A percentile compares a stretch with the other conserved stretches of the same genome.
Conservation (phyloP, 2,329 filamentous ascomycete genomes). For the Arthrinium puccinioides region DNA sequence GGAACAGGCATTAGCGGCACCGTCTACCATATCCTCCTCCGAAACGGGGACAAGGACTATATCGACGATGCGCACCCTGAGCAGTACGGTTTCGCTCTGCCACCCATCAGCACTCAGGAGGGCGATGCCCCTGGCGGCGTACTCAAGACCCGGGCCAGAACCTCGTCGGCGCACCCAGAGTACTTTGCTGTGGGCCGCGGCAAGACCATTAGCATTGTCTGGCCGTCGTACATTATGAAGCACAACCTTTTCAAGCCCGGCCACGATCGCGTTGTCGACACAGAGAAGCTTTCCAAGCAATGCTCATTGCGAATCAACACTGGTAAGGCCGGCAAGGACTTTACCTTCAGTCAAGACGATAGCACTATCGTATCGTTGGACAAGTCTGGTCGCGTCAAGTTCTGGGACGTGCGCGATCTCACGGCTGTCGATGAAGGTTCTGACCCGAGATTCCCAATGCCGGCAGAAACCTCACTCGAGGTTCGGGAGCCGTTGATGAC, state of each 20-base stretch:
- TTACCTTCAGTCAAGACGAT: slow-evolving; percentile 95
- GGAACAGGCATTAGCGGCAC: slow-evolving; percentile 91
- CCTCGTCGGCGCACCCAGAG: slow-evolving; percentile 81
- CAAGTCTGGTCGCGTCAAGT: slow-evolving; percentile 92
- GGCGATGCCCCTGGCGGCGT: slow-evolving; percentile 88
- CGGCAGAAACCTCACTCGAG: slow-evolving; percentile 57
- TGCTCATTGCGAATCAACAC: slow-evolving; percentile 90
- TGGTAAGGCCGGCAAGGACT: slow-evolving; percentile 97
- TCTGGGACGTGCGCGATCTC: slow-evolving; percentile 91
- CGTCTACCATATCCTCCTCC: slow-evolving; percentile 90
- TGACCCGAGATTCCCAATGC: slow-evolving; percentile 43
- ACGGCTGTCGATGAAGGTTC: slow-evolving; percentile 46
- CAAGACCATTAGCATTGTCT: slow-evolving; percentile 90
- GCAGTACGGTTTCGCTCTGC: slow-evolving; percentile 80
- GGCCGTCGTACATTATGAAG: slow-evolving; percentile 56
- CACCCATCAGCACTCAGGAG: slow-evolving; percentile 77
- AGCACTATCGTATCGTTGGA: slow-evolving; percentile 90
- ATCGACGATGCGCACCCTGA: slow-evolving; percentile 74
- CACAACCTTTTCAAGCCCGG: slow-evolving; percentile 57
- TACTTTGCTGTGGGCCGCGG: slow-evolving; percentile 94
- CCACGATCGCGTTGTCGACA: slow-evolving; percentile 68
- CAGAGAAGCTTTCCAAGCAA: slow-evolving; percentile 78
- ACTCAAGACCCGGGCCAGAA: slow-evolving; percentile 89
- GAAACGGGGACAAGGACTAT: slow-evolving; percentile 68
- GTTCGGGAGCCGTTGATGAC: slow-evolving; percentile 82